Conservation (phyloP, 2,329 filamentous ascomycete species). For the Coniochaeta pulveracea region DNA sequence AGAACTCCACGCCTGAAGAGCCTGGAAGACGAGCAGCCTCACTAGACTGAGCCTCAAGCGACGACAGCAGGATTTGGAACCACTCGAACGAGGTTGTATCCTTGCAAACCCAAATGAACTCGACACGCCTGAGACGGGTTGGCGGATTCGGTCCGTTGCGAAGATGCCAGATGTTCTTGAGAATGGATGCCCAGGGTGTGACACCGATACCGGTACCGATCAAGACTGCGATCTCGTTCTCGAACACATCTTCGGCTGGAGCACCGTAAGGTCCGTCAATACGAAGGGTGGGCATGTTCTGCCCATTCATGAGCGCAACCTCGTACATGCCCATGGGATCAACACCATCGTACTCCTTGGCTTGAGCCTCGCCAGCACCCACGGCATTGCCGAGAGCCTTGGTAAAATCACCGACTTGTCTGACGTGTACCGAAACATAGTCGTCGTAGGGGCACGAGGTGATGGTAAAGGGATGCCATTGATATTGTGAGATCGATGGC, state of each 20-base stretch:
- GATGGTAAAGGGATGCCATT: slow-evolving; percentile 99
- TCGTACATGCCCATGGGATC: slow-evolving; percentile 98
- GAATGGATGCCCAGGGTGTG: slow-evolving; percentile 74
- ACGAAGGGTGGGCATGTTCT: slow-evolving; percentile 79
- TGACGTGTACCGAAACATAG: slow-evolving; percentile 88
- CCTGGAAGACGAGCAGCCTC: slow-evolving; percentile 57
- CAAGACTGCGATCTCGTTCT: slow-evolving; percentile 78
- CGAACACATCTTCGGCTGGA: slow-evolving; percentile 93
- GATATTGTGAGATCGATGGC: slow-evolving; percentile 73
- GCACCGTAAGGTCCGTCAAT: slow-evolving; percentile 96
- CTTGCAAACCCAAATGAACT: slow-evolving; percentile 98
- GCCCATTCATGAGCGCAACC: slow-evolving; percentile 84
- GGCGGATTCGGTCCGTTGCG: slow-evolving; percentile 84
- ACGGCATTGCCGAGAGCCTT: slow-evolving; percentile 86
- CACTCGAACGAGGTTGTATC: slow-evolving; percentile 95
- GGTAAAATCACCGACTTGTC: slow-evolving; percentile 95
- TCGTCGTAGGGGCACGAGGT: slow-evolving; percentile 95
- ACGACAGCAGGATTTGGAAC: slow-evolving; percentile 91
- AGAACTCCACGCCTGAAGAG: slow-evolving; percentile 66
- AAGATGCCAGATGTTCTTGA: slow-evolving; percentile 98
- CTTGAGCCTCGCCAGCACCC: slow-evolving; percentile 79
- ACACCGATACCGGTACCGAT: slow-evolving; percentile 83
- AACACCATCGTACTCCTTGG: slow-evolving; percentile 80
- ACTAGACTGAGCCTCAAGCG: slow-evolving; percentile 76
- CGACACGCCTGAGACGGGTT: slow-evolving; percentile 78